Base-by-base conservation (phyloP, 1,139 yeast species). In the Zygoascus sp. region DNA sequence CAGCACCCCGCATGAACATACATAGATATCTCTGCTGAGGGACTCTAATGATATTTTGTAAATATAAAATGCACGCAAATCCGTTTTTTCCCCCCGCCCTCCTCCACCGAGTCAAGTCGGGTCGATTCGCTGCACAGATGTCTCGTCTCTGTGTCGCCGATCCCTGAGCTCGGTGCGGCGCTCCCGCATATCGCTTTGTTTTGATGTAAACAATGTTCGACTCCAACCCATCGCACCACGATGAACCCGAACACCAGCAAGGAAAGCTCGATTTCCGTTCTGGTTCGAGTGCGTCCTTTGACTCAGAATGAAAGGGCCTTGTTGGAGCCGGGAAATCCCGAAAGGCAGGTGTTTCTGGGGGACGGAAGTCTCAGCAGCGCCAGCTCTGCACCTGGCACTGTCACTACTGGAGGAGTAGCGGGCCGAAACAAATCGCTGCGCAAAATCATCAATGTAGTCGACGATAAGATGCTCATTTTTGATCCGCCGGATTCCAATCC, bases 401-500 rank as follows among this genome's bases (percentile, higher is more conserved):
- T 39, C 40, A 42, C 49, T 45, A 25, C 50, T 59, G 23, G 58
- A 51, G 45, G 64, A 59, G 48, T 60, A 66, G 10, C 82, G 81
- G 2, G 65, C 65, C n/a, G 47, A 42, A 32, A 55, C 48, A 44
- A 55, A 47, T 32, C 49, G 0, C 71, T 87, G 22, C 73, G 95
- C 42, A 83, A 82, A 56, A 77, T 89, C 32, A 75, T 90, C 20
- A 80, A 85, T 49, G 94, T 87, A 22, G 92, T 87, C 2, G 96
- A 89, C 68, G 95, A 87, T 57, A 73, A 80, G 53, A 88, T 89
- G 95, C 72, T 90, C 50, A 81, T 89, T 10, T 89, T 90, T 63
- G 96, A 89, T 64, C 97, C 97, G 0, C 82, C 88, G 2, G 86
- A 81, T 45, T 73, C 79, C n/a, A 81, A 80, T 58, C 88, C 94